phyloP scores from a whole-genome alignment of 202 grass and related monocot species.

The Carex arenaria region DNA sequence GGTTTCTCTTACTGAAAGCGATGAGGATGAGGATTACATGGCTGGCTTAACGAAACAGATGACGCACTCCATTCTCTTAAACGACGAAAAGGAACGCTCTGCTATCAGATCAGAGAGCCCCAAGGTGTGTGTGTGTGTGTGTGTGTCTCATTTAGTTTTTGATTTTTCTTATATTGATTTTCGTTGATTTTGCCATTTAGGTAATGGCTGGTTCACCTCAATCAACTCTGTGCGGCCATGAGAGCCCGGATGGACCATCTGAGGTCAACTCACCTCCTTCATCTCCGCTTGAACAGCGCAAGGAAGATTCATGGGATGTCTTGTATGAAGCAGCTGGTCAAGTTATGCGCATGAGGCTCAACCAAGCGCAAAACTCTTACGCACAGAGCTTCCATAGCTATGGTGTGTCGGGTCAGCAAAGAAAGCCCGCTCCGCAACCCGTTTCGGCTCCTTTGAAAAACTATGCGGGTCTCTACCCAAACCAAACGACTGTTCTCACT shows the following conservation, averaged over 20 bases:
- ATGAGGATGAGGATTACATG: conserved; percentile 59
- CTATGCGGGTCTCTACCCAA: neutral
- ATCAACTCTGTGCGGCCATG: conserved; percentile 55
- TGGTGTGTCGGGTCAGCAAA: neutral
- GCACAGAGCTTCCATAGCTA: neutral
- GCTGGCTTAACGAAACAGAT: conserved; percentile 49
- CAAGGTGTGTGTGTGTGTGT: neutral
- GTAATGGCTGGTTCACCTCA: conserved; percentile 54
- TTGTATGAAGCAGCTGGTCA: conserved; percentile 54
- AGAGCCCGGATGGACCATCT: conserved; percentile 42
- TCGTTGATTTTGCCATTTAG: neutral
- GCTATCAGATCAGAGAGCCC: conserved; percentile 12
- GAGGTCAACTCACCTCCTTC: conserved; percentile 66
- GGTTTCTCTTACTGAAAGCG: conserved; percentile 43
- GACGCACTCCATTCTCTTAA: conserved; percentile 38
- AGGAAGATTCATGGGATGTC: conserved; percentile 45
- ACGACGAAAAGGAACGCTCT: neutral
- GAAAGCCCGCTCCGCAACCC: conserved; percentile 19
- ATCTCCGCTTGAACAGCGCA: conserved; percentile 51
- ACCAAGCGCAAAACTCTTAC: conserved; percentile 14
- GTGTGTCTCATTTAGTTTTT: neutral
- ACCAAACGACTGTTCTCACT: conserved; percentile 20
- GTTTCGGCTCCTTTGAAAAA: neutral
- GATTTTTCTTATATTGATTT: neutral
- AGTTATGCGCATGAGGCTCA: conserved; percentile 37